Conservation (phyloP, 129 eudicot genomes). For the Artemisia annua region DNA sequence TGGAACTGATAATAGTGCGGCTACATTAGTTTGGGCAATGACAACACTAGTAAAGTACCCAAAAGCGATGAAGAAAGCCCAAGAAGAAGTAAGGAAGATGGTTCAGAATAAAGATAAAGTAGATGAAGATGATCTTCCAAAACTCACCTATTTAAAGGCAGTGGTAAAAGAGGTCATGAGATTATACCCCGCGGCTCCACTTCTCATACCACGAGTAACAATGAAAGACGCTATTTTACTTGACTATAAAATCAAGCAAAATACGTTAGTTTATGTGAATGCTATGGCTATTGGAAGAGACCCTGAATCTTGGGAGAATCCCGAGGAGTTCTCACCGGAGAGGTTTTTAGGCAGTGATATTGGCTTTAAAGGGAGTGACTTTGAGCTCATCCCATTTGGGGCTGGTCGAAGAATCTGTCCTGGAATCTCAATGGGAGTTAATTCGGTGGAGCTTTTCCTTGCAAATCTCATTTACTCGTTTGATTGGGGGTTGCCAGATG, state of each 20-base stretch:
- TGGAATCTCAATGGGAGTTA: constrained; percentile 23
- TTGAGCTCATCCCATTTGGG: constrained; percentile 34
- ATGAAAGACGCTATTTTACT: constrained; percentile 10
- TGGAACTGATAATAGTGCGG: constrained; percentile 31
- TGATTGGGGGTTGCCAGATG: constrained; percentile 28
- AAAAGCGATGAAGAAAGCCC: constrained; percentile 26
- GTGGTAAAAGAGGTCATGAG: constrained; percentile 35
- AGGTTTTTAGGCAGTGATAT: constrained; percentile 27
- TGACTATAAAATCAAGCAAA: constrained; percentile 29
- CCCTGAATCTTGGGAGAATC: constrained; percentile 23
- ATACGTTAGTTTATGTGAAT: constrained; percentile 29
- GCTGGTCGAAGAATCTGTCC: constrained; percentile 38
- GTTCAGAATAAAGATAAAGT: constrained; percentile 21
- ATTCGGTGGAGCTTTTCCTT: constrained; percentile 25
- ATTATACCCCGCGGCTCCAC: constrained; percentile 32
- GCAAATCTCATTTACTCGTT: constrained; percentile 31
- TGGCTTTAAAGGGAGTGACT: constrained; percentile 24
- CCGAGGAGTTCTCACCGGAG: constrained; percentile 29
- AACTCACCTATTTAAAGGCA: constrained; percentile 32
- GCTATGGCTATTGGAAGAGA: constrained; percentile 34
- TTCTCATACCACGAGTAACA: constrained; percentile 32
- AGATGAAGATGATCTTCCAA: constrained; percentile 35
- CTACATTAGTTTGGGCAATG: constrained; percentile 34
- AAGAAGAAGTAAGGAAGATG: constrained; percentile 27
- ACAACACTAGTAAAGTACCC: constrained; percentile 27